phyloP scores from a whole-genome alignment of 495 filamentous ascomycete genomes.

The Xanthoparmelia taractica region DNA sequence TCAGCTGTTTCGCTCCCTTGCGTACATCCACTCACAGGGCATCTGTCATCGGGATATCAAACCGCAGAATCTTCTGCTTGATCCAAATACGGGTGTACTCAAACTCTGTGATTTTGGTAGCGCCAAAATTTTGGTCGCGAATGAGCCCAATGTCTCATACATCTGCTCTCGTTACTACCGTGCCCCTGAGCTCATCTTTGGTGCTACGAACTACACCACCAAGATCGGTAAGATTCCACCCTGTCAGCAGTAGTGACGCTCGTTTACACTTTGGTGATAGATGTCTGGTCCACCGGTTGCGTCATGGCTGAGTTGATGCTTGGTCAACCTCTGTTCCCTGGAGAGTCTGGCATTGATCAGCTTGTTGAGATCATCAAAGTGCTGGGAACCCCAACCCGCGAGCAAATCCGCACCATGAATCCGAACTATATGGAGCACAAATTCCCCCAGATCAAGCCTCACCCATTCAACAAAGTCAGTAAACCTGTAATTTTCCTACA shows the following conservation, averaged over 20 bases:
- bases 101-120: slow-evolving; percentile 99
- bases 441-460: slow-evolving; percentile 99
- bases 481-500: slow-evolving; percentile 13
- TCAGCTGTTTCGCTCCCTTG: slow-evolving; percentile 94
- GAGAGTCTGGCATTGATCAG: slow-evolving; percentile 97
- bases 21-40: slow-evolving; percentile 98
- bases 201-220: slow-evolving; percentile 98
- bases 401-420: slow-evolving; percentile 99
- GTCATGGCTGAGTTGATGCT: slow-evolving; percentile 99
- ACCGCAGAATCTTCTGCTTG: slow-evolving; percentile 91
- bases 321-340: slow-evolving; percentile 96
- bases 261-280: slow-evolving; percentile 43
- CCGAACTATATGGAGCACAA: slow-evolving; percentile 99
- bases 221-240: slow-evolving; percentile 75
- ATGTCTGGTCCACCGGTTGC: slow-evolving; percentile 98
- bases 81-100: slow-evolving; percentile 80
- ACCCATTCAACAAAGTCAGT: slow-evolving; percentile 88
- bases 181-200: slow-evolving; percentile 96
- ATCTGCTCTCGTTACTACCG: slow-evolving; percentile 99
- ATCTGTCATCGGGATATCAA: slow-evolving; percentile 99
- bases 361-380: slow-evolving; percentile 99
- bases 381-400: slow-evolving; percentile 90
- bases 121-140: slow-evolving; percentile 96
- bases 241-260: slow-evolving; percentile 7
- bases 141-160: slow-evolving; percentile 99